Evolutionary conservation across 305 asterid species (phyloP), one percentile per base, ranked within the genome.

Genomic region (Salvia sclarea): DNA sequence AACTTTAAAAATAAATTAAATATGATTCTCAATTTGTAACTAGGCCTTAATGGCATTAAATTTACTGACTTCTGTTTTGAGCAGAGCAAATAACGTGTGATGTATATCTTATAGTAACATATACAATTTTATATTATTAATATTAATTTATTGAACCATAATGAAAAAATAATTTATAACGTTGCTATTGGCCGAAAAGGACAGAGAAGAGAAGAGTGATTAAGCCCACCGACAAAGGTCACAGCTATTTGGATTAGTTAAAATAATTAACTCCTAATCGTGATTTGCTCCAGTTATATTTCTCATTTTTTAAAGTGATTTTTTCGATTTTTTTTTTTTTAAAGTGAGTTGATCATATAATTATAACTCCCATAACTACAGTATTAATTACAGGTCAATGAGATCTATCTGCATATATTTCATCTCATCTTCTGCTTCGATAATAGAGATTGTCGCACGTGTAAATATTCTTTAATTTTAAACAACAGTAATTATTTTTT

Each of bases 191-290:
- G n/a, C 4, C 44, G 47, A 22, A 21, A 20, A 21, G 10, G 66
- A 33, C 66, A 56, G 28, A 17, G 10, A 16, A 8, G 6, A n/a
- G n/a, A n/a, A n/a, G n/a, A n/a, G 41, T 16, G 21, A 37, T 28
- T 24, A 43, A 21, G 45, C 6, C 31, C 71, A 72, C 77, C 77
- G 72, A 72, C 77, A 65, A 24, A 44, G 38, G 45, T 64, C 67
- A 54, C 44, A 43, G n/a, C 12, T 1, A 33, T 45, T 28, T 18
- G 43, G 14, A 59, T 22, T 54, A 64, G 20, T 55, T 45, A 14
- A 63, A 20, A 10, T 30, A 71, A 53, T 71, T 22, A 49, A 50
- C 5, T 37, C 6, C 6, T 38, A 17, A 37, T 71, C 2, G 55
- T 43, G 47, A 53, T 41, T 48, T 20, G 33, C 57, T 69, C 14